Evolutionary conservation across 140 eudicot genomes (phyloP), one percentile per base, ranked within the genome.

Genomic region (Flaveria floridana): DNA sequence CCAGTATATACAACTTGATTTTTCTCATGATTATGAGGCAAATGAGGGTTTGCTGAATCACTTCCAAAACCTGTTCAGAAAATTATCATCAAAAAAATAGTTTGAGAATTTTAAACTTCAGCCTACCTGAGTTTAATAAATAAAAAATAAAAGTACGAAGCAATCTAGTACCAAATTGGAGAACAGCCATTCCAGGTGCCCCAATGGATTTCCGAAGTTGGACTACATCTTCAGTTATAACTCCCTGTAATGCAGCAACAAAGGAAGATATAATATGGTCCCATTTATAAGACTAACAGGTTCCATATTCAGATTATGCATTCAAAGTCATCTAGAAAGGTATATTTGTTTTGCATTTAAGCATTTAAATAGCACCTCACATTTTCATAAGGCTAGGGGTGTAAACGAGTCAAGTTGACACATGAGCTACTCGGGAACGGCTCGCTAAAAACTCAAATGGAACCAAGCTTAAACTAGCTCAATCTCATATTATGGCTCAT

Each of bases 181-280:
- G 95, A 51, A 91, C 99, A 74, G 99, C 96, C 99, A 94, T 94
- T 73, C 99, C 97, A 72, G 99, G 99, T 75, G 99, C 99, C 52
- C 90, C 92, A 57, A 94, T 90, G 70, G 96, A 87, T 74, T 84
- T 90, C 85, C 99, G 85, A 46, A 94, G 95, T 72, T 84, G 86
- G 77, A 94, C 97, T 28, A 94, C 97, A 79, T 94, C 99, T 83
- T 94, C 97, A 7, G 99, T 94, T 42, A 94, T 94, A 52, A 91
- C 97, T 39, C 97, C 99, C 99, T 94, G 82, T 71, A 68, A 84
- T 67, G 52, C 23, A 70, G 77, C 73, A 70, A 52, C 13, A 68
- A 1, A 73, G 65, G 2, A 9, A 44, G 16, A 74, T 62, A 65
- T 21, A 26, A 53, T 50, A 70, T 18, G 25, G 56, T 14, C 51